Percentiles rank a stretch among this genome's conserved stretches.
Evolutionary conservation across 768 basidiomycete species (phyloP).

Genomic region (Solioccasus polychromus): DNA sequence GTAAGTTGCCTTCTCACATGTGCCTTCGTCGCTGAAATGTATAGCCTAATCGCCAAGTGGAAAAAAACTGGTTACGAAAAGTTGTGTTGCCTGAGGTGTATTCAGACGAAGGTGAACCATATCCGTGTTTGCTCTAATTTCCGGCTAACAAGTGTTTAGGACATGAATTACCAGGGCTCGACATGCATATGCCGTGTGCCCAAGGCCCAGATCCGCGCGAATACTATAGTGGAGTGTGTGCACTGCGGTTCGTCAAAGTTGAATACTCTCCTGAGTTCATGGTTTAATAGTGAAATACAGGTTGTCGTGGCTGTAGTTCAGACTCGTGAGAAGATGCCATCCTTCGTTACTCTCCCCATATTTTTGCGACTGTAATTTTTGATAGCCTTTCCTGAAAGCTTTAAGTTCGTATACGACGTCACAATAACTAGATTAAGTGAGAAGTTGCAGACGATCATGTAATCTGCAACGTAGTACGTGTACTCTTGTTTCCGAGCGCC

Average conservation of each 20-base stretch:
- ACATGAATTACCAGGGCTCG: constrained; percentile 99
- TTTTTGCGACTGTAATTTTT: not conserved
- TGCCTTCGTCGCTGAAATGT: constrained; percentile 5
- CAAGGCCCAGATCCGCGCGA: constrained; percentile 85
- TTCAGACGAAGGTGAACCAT: constrained; percentile 76
- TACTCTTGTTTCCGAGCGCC: too few relatives aligned
- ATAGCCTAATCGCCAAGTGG: constrained; percentile 96
- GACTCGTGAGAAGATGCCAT: constrained; percentile 53
- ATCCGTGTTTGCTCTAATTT: constrained; percentile 1
- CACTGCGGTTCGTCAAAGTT: constrained; percentile 80
- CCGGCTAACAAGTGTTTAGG: constrained; percentile 44
- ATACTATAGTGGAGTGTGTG: constrained; percentile 93
- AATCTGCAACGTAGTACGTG: too few relatives aligned
- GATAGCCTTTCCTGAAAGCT: not conserved
- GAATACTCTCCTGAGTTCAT: not conserved
- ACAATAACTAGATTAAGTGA: not conserved
- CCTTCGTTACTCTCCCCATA: not conserved
- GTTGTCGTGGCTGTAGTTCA: constrained; percentile 89
- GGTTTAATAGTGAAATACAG: constrained; percentile 38
- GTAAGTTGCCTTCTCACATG: constrained; percentile 46
- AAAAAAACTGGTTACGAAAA: constrained; percentile 99
- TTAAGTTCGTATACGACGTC: too few relatives aligned
- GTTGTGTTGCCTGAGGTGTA: constrained; percentile 93
- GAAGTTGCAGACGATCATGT: not conserved
- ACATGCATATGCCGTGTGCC: constrained; percentile 98